phyloP scores from a whole-genome alignment of 2,329 filamentous ascomycete genomes.

The Huntiella bhutanensis region DNA sequence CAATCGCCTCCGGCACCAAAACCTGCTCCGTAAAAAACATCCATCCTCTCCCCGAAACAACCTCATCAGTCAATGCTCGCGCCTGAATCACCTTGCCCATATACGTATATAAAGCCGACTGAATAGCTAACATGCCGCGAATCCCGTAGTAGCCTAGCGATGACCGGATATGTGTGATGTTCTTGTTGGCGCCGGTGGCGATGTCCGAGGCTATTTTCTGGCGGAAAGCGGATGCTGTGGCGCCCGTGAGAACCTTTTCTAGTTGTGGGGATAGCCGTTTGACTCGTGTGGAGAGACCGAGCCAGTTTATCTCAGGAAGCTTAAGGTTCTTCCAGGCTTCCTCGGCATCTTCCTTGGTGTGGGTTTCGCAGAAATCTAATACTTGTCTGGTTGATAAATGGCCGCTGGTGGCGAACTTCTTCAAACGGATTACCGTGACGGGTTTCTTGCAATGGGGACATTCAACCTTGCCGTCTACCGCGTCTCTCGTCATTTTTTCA shows the following conservation, averaged over 20 bases:
- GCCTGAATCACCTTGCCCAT: conserved; percentile 42
- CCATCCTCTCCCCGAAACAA: conserved; percentile 48
- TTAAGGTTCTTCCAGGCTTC: conserved; percentile 29
- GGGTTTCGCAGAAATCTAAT: conserved; percentile 42
- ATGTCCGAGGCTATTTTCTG: conserved; percentile 34
- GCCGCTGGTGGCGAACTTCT: conserved; percentile 28
- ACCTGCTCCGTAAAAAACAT: conserved; percentile 55
- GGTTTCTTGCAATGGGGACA: conserved; percentile 50
- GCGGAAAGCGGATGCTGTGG: conserved; percentile 41
- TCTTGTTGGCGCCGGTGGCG: conserved; percentile 37
- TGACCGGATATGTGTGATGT: conserved; percentile 35
- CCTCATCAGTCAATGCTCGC: conserved; percentile 40
- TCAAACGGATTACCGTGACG: conserved; percentile 37
- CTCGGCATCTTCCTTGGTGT: conserved; percentile 36
- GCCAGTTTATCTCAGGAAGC: conserved; percentile 60
- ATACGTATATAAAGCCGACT: conserved; percentile 42
- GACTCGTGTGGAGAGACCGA: conserved; percentile 38
- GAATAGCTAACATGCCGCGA: conserved; percentile 53
- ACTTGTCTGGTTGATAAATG: conserved; percentile 39
- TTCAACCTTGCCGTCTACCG: conserved; percentile 1
- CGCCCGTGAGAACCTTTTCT: conserved; percentile 35
- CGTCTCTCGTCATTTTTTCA: not conserved
- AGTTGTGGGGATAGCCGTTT: conserved; percentile 35
- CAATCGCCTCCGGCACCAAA: conserved; percentile 52
- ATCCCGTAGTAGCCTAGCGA: conserved; percentile 71